phyloP scores from a whole-genome alignment of 495 filamentous ascomycete genomes.

The Cenococcum geophilum region DNA sequence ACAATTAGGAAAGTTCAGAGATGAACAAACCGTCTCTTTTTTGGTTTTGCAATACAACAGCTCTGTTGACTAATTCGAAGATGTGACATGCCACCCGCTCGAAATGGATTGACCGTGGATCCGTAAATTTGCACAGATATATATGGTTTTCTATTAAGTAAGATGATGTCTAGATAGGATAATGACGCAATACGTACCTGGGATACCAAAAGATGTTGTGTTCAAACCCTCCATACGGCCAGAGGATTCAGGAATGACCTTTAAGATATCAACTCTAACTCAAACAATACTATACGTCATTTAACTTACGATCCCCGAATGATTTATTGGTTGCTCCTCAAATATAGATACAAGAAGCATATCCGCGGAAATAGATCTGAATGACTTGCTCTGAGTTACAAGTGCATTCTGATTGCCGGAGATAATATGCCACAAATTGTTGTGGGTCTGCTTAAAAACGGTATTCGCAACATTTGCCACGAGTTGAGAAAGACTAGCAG shows the following conservation, averaged over 20 bases:
- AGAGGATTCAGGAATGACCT: background rate
- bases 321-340: background rate
- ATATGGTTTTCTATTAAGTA: background rate
- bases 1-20: background rate
- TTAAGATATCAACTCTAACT: background rate
- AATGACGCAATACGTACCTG: background rate
- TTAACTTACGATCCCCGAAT: background rate
- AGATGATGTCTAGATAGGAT: background rate
- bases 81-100: background rate
- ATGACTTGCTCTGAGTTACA: background rate
- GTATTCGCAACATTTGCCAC: constrained; percentile 31
- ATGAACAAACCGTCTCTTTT: background rate
- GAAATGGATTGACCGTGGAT: background rate
- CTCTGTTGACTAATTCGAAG: background rate
- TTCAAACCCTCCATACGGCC: background rate
- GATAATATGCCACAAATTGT: background rate
- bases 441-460: background rate
- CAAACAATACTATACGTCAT: background rate
- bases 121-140: background rate
- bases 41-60: background rate
- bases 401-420: background rate
- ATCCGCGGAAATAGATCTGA: background rate
- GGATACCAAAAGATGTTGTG: background rate
- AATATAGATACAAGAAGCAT: background rate
- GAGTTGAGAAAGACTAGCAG: constrained; percentile 25